A percentile compares a stretch with the other conserved stretches of the same genome.
Conservation (phyloP, 208 protist genomes). For the Jaenimonas drosophilae region DNA sequence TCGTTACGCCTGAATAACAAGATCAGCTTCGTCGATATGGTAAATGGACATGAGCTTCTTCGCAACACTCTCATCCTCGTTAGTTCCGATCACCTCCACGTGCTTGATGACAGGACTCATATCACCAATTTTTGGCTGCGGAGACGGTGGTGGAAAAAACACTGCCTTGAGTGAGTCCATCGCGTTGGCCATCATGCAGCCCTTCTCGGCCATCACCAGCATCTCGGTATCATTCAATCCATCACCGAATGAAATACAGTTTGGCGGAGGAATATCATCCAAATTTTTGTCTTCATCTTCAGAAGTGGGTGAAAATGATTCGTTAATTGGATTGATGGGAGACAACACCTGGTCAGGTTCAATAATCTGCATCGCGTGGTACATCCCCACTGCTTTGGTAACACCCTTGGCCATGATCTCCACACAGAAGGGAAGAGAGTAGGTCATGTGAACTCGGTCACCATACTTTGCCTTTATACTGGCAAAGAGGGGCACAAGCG, state of each 20-base stretch:
- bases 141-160: slow-evolving; percentile 4
- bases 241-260: slow-evolving; percentile 40
- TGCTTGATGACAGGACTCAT: slow-evolving; percentile 36
- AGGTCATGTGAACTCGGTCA: slow-evolving; percentile 6
- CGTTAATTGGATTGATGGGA: too few species aligned
- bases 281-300: slow-evolving; percentile 8
- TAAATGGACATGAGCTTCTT: slow-evolving; percentile 9
- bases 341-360: slow-evolving; percentile 6
- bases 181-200: slow-evolving; percentile 33
- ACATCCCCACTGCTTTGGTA: slow-evolving; percentile 20
- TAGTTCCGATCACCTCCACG: slow-evolving; percentile 15
- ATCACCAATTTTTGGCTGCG: slow-evolving; percentile 6
- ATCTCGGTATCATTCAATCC: slow-evolving; percentile 33
- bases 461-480: neutral
- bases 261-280: too few species aligned
- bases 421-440: slow-evolving; percentile 22
- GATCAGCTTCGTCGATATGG: neutral
- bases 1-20: slow-evolving; percentile 1
- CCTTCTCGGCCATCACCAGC: slow-evolving; percentile 15
- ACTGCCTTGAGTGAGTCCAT: slow-evolving; percentile 11
- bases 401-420: slow-evolving; percentile 34
- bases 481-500: neutral
- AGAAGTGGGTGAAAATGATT: too few species aligned
- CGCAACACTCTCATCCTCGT: slow-evolving; percentile 21
- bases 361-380: slow-evolving; percentile 13